These are phyloP conservation scores for Canavalia gladiata DNA, from an alignment of 306 rosid genomes.

Conservation along the genomic window DNA sequence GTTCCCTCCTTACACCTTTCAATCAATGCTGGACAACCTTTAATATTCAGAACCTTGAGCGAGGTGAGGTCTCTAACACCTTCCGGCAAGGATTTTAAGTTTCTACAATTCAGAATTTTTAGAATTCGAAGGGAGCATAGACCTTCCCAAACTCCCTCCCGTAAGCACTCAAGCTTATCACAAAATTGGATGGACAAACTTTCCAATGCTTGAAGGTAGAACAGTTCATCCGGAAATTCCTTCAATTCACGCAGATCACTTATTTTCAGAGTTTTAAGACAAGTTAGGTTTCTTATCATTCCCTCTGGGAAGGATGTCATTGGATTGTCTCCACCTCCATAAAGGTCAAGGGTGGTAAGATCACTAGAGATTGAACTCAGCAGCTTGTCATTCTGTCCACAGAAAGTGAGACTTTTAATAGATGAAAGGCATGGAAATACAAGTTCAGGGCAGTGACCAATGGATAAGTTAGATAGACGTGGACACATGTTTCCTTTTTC, in stretches of 20 bases:
- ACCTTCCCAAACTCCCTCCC: neutral
- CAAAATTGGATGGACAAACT: neutral
- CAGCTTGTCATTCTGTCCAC: neutral
- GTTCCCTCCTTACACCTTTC: neutral
- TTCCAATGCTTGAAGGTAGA: neutral
- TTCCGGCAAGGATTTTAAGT: constrained; percentile 14
- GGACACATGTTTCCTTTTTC: constrained; percentile 14
- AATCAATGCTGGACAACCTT: neutral
- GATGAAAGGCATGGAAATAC: constrained; percentile 5
- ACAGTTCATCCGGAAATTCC: constrained; percentile 6
- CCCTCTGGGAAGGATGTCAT: neutral
- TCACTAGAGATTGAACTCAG: neutral
- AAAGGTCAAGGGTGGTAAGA: neutral
- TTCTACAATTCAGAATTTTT: neutral
- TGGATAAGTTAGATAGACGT: neutral
- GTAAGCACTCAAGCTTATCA: constrained; percentile 1
- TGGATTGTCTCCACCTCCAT: neutral
- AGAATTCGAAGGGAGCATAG: neutral
- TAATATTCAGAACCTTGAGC: neutral
- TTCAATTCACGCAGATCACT: neutral
- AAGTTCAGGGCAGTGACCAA: neutral
- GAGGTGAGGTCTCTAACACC: constrained; percentile 1
- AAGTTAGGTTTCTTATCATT: neutral
- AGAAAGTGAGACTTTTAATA: neutral
- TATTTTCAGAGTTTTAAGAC: neutral